Conservation (phyloP, 177 flowering plant genomes). For the Tripterygium wilfordii region DNA sequence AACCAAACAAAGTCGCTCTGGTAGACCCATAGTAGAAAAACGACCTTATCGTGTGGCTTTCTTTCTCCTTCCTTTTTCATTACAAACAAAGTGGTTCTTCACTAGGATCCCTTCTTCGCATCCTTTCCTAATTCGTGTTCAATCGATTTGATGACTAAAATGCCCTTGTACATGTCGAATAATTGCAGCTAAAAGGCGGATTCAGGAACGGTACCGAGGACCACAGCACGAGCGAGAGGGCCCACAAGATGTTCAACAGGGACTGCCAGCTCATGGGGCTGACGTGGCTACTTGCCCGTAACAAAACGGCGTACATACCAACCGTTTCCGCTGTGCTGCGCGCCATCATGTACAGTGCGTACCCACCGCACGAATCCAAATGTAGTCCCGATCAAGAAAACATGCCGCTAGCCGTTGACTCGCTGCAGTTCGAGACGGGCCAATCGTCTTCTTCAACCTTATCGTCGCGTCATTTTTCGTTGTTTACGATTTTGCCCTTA, state of each 20-base stretch:
- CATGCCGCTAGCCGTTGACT: slow-evolving; percentile 98
- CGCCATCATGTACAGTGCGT: slow-evolving; percentile 90
- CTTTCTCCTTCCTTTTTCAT: background rate
- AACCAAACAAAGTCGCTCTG: slow-evolving; percentile 3
- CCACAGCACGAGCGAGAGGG: slow-evolving; percentile 29
- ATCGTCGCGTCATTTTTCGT: background rate
- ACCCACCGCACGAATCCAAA: slow-evolving; percentile 65
- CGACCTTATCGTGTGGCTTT: background rate
- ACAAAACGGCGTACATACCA: slow-evolving; percentile 96
- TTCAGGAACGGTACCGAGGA: slow-evolving; percentile 36
- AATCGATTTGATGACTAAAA: slow-evolving; percentile 5
- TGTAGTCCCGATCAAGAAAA: slow-evolving; percentile 98
- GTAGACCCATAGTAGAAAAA: slow-evolving; percentile 1
- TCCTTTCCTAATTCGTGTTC: background rate
- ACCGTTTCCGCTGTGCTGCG: slow-evolving; percentile 95
- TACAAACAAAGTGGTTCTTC: slow-evolving; percentile 1
- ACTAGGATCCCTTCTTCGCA: background rate
- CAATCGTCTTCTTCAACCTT: slow-evolving; percentile 28
- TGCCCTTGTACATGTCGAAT: slow-evolving; percentile 4
- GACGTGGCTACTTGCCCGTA: slow-evolving; percentile 88
- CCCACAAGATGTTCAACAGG: slow-evolving; percentile 65
- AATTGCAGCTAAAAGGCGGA: slow-evolving; percentile 43
- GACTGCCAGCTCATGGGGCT: slow-evolving; percentile 98
- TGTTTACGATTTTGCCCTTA: slow-evolving; percentile 39
- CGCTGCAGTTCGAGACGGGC: slow-evolving; percentile 61